phyloP scores from a whole-genome alignment of 2,329 filamentous ascomycete genomes.

The Ophidiomyces ophidiicola region DNA sequence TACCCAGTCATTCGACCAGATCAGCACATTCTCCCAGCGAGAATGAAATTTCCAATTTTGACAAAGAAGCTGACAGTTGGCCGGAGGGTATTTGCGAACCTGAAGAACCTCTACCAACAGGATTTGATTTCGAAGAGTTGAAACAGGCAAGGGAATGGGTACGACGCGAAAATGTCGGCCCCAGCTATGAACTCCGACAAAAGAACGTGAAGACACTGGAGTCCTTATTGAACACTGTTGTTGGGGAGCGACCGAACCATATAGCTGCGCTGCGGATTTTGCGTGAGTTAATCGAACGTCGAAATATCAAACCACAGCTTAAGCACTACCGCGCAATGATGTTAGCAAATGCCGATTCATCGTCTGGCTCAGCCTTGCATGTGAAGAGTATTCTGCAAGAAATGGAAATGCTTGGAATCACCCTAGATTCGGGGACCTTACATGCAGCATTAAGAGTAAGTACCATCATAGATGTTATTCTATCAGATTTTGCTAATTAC shows the following conservation, averaged over 20 bases:
- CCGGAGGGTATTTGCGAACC: too few relatives aligned
- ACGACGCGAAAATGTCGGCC: conserved; percentile 15
- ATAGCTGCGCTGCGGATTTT: conserved; percentile 24
- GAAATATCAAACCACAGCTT: conserved; percentile 26
- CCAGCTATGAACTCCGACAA: conserved; percentile 13
- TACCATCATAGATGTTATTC: background rate
- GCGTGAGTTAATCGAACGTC: conserved; percentile 29
- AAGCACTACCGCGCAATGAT: conserved; percentile 60
- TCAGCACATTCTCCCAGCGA: too few relatives aligned
- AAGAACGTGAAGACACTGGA: conserved; percentile 21
- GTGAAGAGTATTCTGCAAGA: conserved; percentile 57
- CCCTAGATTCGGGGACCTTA: conserved; percentile 54
- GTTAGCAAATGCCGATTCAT: conserved; percentile 53
- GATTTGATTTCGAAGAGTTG: too few relatives aligned
- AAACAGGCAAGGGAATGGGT: conserved; percentile 6
- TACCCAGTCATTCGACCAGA: too few relatives aligned
- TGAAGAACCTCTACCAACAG: conserved; percentile 6
- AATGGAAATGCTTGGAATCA: conserved; percentile 51
- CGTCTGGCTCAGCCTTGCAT: conserved; percentile 53
- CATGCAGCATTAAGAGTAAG: conserved; percentile 57
- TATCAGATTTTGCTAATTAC: background rate
- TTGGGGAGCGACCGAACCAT: conserved; percentile 20
- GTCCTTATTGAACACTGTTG: conserved; percentile 21
- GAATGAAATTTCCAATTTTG: too few relatives aligned
- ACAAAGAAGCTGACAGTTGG: too few relatives aligned